Conservation (phyloP, 1,139 yeast species). For the Candida smagusa region DNA sequence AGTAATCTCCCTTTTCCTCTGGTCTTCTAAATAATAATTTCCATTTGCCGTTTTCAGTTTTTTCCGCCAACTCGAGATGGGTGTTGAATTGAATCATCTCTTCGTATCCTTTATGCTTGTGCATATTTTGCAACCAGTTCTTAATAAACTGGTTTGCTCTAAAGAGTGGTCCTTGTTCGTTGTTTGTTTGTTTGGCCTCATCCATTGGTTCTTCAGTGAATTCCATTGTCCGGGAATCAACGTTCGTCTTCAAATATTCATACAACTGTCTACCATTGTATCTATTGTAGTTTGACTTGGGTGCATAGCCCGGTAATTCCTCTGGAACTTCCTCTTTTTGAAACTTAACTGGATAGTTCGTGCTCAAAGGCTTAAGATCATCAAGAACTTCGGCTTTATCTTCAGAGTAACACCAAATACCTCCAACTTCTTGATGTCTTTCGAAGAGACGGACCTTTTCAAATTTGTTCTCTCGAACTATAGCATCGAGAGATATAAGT, state of each 20-base stretch:
- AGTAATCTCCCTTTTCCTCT: constrained; percentile 11
- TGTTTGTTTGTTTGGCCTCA: constrained; percentile 9
- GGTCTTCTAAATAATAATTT: constrained; percentile 12
- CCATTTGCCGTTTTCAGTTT: constrained; percentile 15
- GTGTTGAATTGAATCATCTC: constrained; percentile 16
- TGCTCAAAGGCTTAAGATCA: constrained; percentile 12
- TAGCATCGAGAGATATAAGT: constrained; percentile 16
- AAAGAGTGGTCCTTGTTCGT: constrained; percentile 14
- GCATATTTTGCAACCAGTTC: constrained; percentile 15
- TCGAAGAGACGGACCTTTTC: constrained; percentile 36
- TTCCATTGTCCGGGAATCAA: constrained; percentile 15
- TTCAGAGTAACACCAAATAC: constrained; percentile 36
- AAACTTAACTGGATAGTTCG: constrained; percentile 9
- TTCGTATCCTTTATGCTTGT: constrained; percentile 19
- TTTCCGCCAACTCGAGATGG: constrained; percentile 12
- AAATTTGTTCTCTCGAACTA: constrained; percentile 34
- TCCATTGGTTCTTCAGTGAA: constrained; percentile 15
- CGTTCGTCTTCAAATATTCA: constrained; percentile 14
- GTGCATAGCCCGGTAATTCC: constrained; percentile 10
- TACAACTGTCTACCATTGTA: constrained; percentile 20
- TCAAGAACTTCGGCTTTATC: constrained; percentile 19
- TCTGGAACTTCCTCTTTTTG: constrained; percentile 11
- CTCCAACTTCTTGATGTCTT: constrained; percentile 40
- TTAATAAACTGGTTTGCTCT: constrained; percentile 11
- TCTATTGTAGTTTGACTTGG: constrained; percentile 14